Percentiles rank a stretch among this genome's conserved stretches.
These are phyloP conservation scores for Petunia secreta DNA, from an alignment of 257 asterid species.

Conservation along the genomic window DNA sequence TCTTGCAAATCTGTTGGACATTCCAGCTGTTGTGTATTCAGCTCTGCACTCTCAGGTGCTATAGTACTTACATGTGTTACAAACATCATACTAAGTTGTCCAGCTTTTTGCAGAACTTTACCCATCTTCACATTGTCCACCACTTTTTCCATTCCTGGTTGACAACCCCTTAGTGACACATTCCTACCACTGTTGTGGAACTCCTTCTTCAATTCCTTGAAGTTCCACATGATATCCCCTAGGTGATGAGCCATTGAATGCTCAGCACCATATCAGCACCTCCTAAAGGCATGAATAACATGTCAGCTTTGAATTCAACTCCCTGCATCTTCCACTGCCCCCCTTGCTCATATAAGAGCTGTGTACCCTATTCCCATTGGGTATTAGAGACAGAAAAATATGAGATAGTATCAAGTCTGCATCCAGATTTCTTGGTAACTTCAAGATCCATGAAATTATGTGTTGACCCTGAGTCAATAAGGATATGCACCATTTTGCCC, in stretches of 20 bases:
- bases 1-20: too few relatives aligned
- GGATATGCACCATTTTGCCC: neutral
- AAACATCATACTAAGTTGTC: too few relatives aligned
- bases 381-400: neutral
- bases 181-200: neutral
- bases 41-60: too few relatives aligned
- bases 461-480: neutral
- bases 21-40: too few relatives aligned
- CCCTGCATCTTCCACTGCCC: neutral
- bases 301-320: neutral
- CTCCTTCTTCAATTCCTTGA: neutral
- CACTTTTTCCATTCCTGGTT: too few relatives aligned
- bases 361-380: neutral
- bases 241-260: neutral
- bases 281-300: neutral
- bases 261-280: neutral
- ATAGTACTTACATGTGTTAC: too few relatives aligned
- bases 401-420: neutral
- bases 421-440: neutral
- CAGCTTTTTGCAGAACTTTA: too few relatives aligned
- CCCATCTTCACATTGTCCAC: too few relatives aligned
- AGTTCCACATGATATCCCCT: neutral
- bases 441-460: neutral
- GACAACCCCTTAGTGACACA: neutral
- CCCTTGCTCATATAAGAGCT: neutral